Evolutionary conservation across 148 eudicot genomes (phyloP), one percentile per base, ranked within the genome.

Genomic region (Nepenthes mirabilis): DNA sequence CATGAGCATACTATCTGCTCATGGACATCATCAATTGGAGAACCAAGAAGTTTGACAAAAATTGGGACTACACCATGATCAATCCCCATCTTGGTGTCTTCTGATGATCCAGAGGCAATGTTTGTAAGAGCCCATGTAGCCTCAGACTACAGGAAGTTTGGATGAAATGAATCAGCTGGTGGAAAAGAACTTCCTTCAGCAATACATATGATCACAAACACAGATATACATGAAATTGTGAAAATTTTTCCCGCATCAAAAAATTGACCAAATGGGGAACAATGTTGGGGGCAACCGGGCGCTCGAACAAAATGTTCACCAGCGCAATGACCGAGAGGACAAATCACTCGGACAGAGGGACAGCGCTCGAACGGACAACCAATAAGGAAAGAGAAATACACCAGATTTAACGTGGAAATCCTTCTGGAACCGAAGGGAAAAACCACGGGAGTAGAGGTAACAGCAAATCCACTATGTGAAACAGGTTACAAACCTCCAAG

Each of bases 61-160:
- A 63, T 53, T 14, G 66, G 66, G 11, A 63, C 57, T 36, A 57
- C 66, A 8, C 66, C 66, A 36, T 52, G 58, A 52, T 63, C 66
- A 13, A 63, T 63, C 36, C 52, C 66, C 47, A 63, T 57, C 58
- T 52, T 63, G 33, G 66, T 63, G 36, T 63, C 14, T 47, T 63
- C 66, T 6, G 66, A 63, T 40, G 66, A 52, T 57, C 66, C 66
- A 52, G 66, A 63, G 6, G 66, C 66, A 63, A 63, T 53, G 52
- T 63, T 63, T n/a, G 66, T 63, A 9, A 63, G 66, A n/a, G 66
- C 66, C 66, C 66, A 63, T n/a, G 66, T 57, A 35, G 66, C 66
- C 66, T 63, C 66, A 53, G 52, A 63, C 66, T 63, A 47, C 35
- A 1, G 36, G n/a, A 37, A 52, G 11, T 3, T 2, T 2, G 11